Base-by-base conservation (phyloP, 1,284 basidiomycete species). In the Papiliotrema laurentii region DNA sequence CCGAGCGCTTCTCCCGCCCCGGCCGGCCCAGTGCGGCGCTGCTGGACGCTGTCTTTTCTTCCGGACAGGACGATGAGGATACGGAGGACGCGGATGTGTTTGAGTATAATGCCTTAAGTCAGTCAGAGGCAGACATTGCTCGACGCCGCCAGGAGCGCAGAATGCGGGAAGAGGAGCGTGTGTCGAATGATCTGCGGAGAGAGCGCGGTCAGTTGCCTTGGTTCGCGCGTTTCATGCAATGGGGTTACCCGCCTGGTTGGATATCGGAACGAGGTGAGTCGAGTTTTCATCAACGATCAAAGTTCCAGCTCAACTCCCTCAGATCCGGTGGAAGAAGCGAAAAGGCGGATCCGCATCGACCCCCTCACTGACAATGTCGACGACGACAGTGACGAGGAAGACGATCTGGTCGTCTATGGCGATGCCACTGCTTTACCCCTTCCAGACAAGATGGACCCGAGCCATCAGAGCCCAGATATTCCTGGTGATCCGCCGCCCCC, bases 241-340 rank as follows among this genome's bases (percentile, higher is more conserved):
- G 60, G 61, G 61, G 61, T 19, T 64, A 64, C 53, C 61, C 61
- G 2, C 54, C 56, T 25, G 61, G 61, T 2, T 64, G 56, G 54
- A 48, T 58, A 10, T 38, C 56, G 4, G 40, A 43, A 3, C 40
- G 41, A 40, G 54, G 61, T 60, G 27, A 48, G 58, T 44, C 14
- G 13, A 14, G n/a, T 3, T 19, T 18, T 40, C n/a, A 19, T 21
- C 21, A 13, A 5, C 7, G 4, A 5, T 26, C 28, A 10, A 50
- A 35, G 14, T 0, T 14, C 25, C 24, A 7, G 24, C 11, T 38
- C 2, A 9, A n/a, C 6, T 28, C 9, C 19, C 19, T 2, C 18
- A 50, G 43, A 45, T 22, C 43, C 37, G 4, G 14, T 34, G 11
- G 4, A 35, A 18, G 35, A 41, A 25, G 42, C 25, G 4, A 48